Conservation (phyloP, 2,329 filamentous ascomycete genomes). For the Nigrograna mackinnonii region DNA sequence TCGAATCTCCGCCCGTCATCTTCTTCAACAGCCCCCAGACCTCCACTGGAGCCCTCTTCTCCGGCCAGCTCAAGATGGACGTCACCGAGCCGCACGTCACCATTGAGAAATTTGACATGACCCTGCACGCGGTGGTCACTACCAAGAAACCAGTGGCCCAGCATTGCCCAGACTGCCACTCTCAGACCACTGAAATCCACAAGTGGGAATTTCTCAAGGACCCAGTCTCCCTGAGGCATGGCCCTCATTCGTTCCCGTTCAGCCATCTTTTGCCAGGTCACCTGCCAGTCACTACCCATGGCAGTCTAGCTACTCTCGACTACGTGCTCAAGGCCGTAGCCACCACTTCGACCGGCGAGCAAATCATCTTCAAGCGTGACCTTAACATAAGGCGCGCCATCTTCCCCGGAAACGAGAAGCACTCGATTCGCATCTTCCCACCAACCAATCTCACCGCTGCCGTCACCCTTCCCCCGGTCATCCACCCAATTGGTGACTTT, state of each 20-base stretch:
- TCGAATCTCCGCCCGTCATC: slow-evolving; percentile 86
- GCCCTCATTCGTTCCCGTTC: slow-evolving; percentile 82
- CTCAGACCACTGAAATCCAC: slow-evolving; percentile 73
- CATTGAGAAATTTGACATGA: slow-evolving; percentile 73
- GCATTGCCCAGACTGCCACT: slow-evolving; percentile 78
- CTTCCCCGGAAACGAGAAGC: slow-evolving; percentile 77
- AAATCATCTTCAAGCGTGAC: slow-evolving; percentile 67
- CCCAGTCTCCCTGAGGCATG: slow-evolving; percentile 43
- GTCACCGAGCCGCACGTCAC: slow-evolving; percentile 68
- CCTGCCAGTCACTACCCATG: slow-evolving; percentile 82
- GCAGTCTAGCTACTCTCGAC: slow-evolving; percentile 70
- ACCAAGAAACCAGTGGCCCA: slow-evolving; percentile 81
- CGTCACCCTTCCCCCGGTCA: slow-evolving; percentile 78
- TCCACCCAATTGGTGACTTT: slow-evolving; percentile 85
- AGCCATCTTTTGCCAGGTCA: slow-evolving; percentile 84
- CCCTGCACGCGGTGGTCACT: slow-evolving; percentile 68
- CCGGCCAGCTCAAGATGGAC: slow-evolving; percentile 76
- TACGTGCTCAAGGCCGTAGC: slow-evolving; percentile 67
- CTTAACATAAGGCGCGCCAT: slow-evolving; percentile 81
- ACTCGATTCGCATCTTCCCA: slow-evolving; percentile 92
- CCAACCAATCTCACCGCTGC: slow-evolving; percentile 91
- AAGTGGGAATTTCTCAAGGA: slow-evolving; percentile 71
- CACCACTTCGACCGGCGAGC: slow-evolving; percentile 63
- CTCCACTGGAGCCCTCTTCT: slow-evolving; percentile 84
- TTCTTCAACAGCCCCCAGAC: slow-evolving; percentile 76